Conservation (phyloP, 352 stramenopile genomes). For the Bremia lactucae region DNA sequence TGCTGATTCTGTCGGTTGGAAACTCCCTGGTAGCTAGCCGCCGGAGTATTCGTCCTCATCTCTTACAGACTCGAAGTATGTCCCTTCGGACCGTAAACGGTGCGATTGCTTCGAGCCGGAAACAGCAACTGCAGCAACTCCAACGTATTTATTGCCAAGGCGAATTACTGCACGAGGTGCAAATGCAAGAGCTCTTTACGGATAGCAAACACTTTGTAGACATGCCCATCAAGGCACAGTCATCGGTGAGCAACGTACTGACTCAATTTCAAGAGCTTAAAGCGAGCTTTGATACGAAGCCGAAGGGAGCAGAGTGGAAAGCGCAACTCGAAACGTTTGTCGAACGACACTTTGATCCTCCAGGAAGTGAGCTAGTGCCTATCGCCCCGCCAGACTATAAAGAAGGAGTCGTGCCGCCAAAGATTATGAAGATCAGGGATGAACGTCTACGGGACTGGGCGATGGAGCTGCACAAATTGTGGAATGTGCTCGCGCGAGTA, state of each 20-base stretch:
- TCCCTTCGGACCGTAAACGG: too few relatives aligned
- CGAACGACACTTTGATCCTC: constrained; percentile 43
- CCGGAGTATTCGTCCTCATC: too few relatives aligned
- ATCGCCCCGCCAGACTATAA: constrained; percentile 34
- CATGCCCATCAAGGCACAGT: constrained; percentile 60
- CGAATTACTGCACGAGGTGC: constrained; percentile 48
- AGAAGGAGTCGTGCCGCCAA: constrained; percentile 19
- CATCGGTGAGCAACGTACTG: constrained; percentile 30
- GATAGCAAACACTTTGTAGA: constrained; percentile 88
- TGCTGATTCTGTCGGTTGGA: too few relatives aligned
- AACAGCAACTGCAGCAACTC: constrained; percentile 19
- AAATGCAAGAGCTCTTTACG: constrained; percentile 49
- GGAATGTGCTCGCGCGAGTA: constrained; percentile 48
- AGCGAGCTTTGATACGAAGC: neutral
- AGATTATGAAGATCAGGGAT: constrained; percentile 39
- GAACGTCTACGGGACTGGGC: constrained; percentile 45
- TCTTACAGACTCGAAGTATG: too few relatives aligned
- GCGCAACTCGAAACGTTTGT: constrained; percentile 40
- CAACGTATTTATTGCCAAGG: constrained; percentile 39
- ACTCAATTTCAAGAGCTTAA: constrained; percentile 15
- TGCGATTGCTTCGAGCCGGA: constrained; percentile 2
- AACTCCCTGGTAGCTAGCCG: too few relatives aligned
- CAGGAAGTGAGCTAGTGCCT: constrained; percentile 37
- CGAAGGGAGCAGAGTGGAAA: constrained; percentile 10
- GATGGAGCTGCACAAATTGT: constrained; percentile 59